Base-by-base conservation (phyloP, 2,329 filamentous ascomycete genomes). In the Diaporthe destruens region DNA sequence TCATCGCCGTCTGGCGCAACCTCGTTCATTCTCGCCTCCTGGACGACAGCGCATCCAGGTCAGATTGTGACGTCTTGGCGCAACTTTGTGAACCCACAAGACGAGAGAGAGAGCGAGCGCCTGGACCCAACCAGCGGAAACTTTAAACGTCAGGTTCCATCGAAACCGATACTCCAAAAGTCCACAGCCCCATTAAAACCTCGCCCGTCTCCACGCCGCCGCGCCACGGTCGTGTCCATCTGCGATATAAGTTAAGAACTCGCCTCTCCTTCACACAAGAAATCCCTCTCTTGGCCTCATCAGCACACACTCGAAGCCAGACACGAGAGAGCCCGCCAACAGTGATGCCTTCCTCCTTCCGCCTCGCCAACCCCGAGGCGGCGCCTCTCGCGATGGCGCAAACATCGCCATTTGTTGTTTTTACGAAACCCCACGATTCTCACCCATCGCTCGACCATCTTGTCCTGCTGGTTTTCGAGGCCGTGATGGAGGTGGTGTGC, bases 401-500 rank as follows among this genome's bases (percentile, higher is more conserved):
- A 32, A 77, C 84, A 29, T 77, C 84, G 68, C 84, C 84, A 6
- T 77, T 87, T 67, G 80, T 82, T 72, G 79, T 83, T 18, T 76
- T 81, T 54, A 80, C 81, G 73, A 80, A 81, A 67, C 78, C 82
- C 14, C 85, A 88, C 76, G 84, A 86, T 4, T 83, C 86, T 23
- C 91, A 94, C 76, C 92, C 92, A 18, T 87, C 92, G 68, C 86
- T 94, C 75, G 86, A 85, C 72, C 88, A 95, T 77, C 87, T 98
- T 39, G 87, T 91, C 51, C 86, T 97, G 34, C 91, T 98, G 73
- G 95, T 98, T 77, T 98, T 98, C 79, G 95, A 97, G 84, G 96
- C 96, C 14, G 95, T 98, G 36, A 87, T 98, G 79, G 95, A 98
- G 80, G 96, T 98, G 32, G 93, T 99, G 65, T 98, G 95, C 80